A percentile compares a stretch with the other conserved stretches of the same genome.
These are phyloP conservation scores for Lipomyces yamadae DNA, from an alignment of 805 yeast species.

Conservation along the genomic window DNA sequence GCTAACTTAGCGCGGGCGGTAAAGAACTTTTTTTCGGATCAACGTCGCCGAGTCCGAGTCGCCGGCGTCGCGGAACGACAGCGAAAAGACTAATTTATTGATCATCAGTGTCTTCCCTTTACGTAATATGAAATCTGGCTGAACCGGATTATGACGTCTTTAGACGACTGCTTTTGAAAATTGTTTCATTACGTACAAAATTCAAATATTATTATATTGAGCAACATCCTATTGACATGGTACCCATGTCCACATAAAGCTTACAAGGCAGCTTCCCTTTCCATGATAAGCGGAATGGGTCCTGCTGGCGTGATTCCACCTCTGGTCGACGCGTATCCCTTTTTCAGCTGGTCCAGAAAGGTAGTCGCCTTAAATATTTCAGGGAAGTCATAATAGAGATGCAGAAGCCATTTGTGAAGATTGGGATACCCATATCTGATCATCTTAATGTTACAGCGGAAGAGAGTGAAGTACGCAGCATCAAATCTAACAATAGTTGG, in stretches of 20 bases:
- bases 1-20: no score
- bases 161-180: no score
- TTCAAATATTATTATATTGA: neutral
- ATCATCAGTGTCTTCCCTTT: no score
- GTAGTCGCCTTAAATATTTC: constrained; percentile 79
- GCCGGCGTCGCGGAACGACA: no score
- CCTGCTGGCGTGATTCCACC: constrained; percentile 76
- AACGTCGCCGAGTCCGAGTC: no score
- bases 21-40: no score
- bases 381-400: constrained; percentile 77
- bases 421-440: constrained; percentile 79
- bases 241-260: neutral
- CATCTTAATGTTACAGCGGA: constrained; percentile 85
- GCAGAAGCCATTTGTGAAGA: constrained; percentile 77
- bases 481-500: constrained; percentile 90
- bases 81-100: no score
- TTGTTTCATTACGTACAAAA: neutral
- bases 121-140: no score
- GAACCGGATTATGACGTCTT: no score
- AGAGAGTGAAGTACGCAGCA: constrained; percentile 90
- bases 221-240: neutral
- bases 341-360: constrained; percentile 84
- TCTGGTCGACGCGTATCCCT: constrained; percentile 74
- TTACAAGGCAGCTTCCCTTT: constrained; percentile 38
- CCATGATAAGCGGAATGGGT: constrained; percentile 75